Percentiles rank a stretch among this genome's conserved stretches.
Evolutionary conservation across 257 asterid genomes (phyloP).

Genomic region (Hygrophila difformis): DNA sequence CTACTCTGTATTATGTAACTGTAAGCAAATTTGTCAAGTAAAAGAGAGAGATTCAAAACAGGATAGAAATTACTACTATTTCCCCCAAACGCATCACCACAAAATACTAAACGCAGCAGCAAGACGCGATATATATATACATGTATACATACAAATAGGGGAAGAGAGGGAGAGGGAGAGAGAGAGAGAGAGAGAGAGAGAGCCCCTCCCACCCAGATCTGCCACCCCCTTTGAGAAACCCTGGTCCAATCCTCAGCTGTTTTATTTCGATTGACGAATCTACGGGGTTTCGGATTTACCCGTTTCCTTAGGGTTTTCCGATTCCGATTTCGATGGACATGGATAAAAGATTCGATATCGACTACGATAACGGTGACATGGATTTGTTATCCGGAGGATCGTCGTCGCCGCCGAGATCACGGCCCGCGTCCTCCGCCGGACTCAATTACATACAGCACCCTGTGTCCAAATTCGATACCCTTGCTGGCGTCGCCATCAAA

Average conservation of each 20-base stretch:
- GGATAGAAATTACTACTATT: too few relatives aligned
- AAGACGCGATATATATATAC: too few relatives aligned
- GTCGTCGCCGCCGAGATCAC: constrained; percentile 23
- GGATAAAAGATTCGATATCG: constrained; percentile 19
- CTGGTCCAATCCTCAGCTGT: constrained; percentile 10
- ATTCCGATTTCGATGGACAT: constrained; percentile 19
- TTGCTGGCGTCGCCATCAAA: constrained; percentile 69
- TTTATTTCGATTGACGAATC: not conserved
- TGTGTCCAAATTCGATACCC: constrained; percentile 57
- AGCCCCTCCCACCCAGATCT: constrained; percentile 20
- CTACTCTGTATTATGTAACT: too few relatives aligned
- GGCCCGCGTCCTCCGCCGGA: constrained; percentile 22
- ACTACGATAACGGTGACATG: constrained; percentile 15
- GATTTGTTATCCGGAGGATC: constrained; percentile 27
- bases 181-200: not conserved
- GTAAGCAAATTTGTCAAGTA: too few relatives aligned
- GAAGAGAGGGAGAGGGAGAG: too few relatives aligned
- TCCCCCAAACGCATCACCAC: too few relatives aligned
- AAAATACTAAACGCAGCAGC: too few relatives aligned
- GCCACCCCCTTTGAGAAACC: constrained; percentile 20
- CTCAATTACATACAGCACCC: constrained; percentile 37
- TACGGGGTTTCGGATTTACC: too few relatives aligned
- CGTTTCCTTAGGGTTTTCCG: too few relatives aligned
- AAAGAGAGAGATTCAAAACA: too few relatives aligned
- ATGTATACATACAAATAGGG: too few relatives aligned